Evolutionary conservation across 2,329 filamentous ascomycete genomes (phyloP), one percentile per base, ranked within the genome.

Genomic region (Rhytidhysteron rufulum): DNA sequence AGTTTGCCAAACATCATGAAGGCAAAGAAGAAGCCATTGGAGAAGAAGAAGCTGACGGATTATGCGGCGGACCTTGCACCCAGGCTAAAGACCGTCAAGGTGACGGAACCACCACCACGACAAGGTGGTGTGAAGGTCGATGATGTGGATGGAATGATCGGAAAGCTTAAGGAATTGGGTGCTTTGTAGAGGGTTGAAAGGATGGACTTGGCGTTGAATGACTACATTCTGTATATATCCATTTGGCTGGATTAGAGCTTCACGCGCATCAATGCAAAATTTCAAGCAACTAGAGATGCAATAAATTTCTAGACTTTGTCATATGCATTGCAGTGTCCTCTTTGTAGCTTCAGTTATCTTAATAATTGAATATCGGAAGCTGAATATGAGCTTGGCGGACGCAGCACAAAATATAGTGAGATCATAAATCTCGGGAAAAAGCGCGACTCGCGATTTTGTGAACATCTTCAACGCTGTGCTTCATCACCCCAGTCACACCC

Each of bases 1-100:
- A 95, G 82, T 68, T 68, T 98, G 79, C 91, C 90, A 37, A 97
- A 97, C 65, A 97, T 98, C 51, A 98, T 98, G 93, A 98, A 97
- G 84, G 93, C 93, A 39, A 98, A 98, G 86, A 98, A 97, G 86
- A 98, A 98, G 85, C 87, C 87, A 61, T 62, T 98, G 55, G 88
- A 93, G 59, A 97, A 96, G 85, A 85, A 88, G 78, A 88, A 79
- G 51, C 66, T 96, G 65, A 78, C 74, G 42, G 93, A 98, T 40
- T 66, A 60, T 62, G 86, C 86, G 66, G 88, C 86, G 2, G 83
- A 89, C 55, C 79, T 79, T 38, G 77, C 78, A 65, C 82, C 78
- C 69, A 78, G 90, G 57, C 69, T 98, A 65, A 95, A 93, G 81
- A 86, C 88, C 40, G 60, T 97, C 55, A 93, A 93, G 78, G 90